Percentiles rank a stretch among this genome's conserved stretches.
Evolutionary conservation across 2,329 filamentous ascomycete genomes (phyloP).

Genomic region (Fusarium miscanthi): DNA sequence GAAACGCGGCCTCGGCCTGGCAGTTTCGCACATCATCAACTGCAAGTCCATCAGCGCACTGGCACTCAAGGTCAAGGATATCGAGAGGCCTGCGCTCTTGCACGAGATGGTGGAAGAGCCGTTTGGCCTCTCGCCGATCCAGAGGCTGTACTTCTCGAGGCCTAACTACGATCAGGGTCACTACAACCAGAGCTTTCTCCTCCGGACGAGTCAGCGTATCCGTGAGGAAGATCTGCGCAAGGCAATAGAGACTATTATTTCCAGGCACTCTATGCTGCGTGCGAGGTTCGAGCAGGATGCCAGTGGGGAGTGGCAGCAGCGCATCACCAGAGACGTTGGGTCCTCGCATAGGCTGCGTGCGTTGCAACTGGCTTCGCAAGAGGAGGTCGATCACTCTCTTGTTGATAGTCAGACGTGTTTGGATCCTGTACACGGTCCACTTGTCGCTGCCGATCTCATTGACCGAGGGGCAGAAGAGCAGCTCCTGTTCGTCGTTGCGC

Average conservation of each 20-base stretch:
- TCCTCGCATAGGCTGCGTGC: constrained; percentile 26
- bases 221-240: not conserved
- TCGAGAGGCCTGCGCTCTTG: not conserved
- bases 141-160: constrained; percentile 36
- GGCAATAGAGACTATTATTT: constrained; percentile 19
- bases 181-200: constrained; percentile 40
- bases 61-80: constrained; percentile 21
- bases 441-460: constrained; percentile 29
- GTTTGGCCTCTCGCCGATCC: constrained; percentile 33
- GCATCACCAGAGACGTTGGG: constrained; percentile 4
- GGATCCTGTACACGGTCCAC: not conserved
- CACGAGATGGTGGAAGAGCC: not conserved
- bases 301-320: constrained; percentile 15
- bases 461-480: constrained; percentile 34
- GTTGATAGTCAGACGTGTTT: constrained; percentile 32
- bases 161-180: constrained; percentile 23
- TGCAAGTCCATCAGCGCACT: constrained; percentile 41
- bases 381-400: not conserved
- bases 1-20: constrained; percentile 42
- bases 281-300: constrained; percentile 15
- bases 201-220: constrained; percentile 17
- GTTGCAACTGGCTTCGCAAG: not conserved
- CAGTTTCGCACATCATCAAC: constrained; percentile 45
- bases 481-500: constrained; percentile 50
- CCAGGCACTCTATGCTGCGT: constrained; percentile 36